Evolutionary conservation across 768 basidiomycete genomes (phyloP), one percentile per base, ranked within the genome.

Genomic region (Leccinum broughii): DNA sequence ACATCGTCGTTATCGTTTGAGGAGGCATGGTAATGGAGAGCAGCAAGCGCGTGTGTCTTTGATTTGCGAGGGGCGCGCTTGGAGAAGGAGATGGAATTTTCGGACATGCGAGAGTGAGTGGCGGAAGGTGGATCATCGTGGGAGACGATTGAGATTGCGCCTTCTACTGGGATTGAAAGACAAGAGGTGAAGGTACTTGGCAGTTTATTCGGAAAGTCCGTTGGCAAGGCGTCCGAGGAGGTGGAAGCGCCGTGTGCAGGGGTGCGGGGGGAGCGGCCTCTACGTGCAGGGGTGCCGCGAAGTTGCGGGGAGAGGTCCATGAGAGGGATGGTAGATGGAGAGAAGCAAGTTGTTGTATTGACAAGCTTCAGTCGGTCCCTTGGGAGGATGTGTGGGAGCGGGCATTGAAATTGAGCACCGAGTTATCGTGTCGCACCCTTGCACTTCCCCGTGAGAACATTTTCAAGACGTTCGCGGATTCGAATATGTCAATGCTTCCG

Each of bases 61-160:
- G 91, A 93, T 81, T 93, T 93, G 73, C 92, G 88, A 55, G 92
- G 91, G 39, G 92, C 90, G 60, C 92, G 83, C 75, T 81, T 84
- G 44, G 81, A 75, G 66, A 85, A 82, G 52, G 78, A 66, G 62
- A 79, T 57, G 63, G 78, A 66, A 56, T 71, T 73, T 62, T 78
- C 76, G 56, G 73, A 69, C 57, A 57, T 59, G 44, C 69, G 63
- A 60, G 78, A 67, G 61, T 72, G 75, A 26, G 76, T 64, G 56
- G 76, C 63, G 55, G 71, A 69, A 6, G 68, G 65, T 58, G 75
- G 64, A 64, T 77, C 75, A 54, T 80, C 77, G 69, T 82, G 78
- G 32, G 78, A 67, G 59, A 84, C 80, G 75, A 90, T 84, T 58
- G 89, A 84, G 60, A 83, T 66, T 28, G 88, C 83, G 63, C 92